These are phyloP conservation scores for Aspergillus olivimuriae DNA, from an alignment of 495 filamentous ascomycete genomes.

Conservation along the genomic window DNA sequence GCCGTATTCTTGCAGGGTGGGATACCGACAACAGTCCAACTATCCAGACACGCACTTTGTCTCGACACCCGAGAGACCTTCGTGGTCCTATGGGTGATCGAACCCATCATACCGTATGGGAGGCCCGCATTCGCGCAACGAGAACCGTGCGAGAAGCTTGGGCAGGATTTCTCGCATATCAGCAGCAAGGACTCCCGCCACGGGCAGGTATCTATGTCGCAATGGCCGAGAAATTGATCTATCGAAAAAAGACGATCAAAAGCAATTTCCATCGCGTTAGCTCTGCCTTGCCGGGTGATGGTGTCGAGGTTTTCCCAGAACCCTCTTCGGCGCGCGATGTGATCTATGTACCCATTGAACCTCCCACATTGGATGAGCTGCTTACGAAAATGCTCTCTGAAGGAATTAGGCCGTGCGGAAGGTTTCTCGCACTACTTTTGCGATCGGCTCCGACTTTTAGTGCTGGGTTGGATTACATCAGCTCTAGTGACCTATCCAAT, in stretches of 20 bases:
- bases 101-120: constrained; percentile 42
- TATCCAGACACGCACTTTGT: constrained; percentile 53
- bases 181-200: constrained; percentile 29
- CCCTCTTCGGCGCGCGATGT: constrained; percentile 51
- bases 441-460: constrained; percentile 31
- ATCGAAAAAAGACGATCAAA: constrained; percentile 25
- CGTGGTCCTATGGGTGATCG: constrained; percentile 8
- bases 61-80: constrained; percentile 18
- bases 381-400: constrained; percentile 47
- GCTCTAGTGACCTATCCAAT: constrained; percentile 26
- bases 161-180: constrained; percentile 57
- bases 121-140: constrained; percentile 56
- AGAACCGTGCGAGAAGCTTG: constrained; percentile 67
- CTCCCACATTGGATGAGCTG: constrained; percentile 50
- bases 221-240: constrained; percentile 56
- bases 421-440: constrained; percentile 45
- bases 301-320: constrained; percentile 48
- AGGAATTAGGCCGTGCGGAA: constrained; percentile 33
- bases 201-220: constrained; percentile 44
- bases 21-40: constrained; percentile 65
- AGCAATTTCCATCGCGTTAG: constrained; percentile 16
- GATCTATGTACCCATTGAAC: constrained; percentile 49
- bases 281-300: constrained; percentile 52
- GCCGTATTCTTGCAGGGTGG: constrained; percentile 55
- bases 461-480: constrained; percentile 37